Conservation (phyloP, 2,329 filamentous ascomycete genomes). For the Colletotrichum abscissum region DNA sequence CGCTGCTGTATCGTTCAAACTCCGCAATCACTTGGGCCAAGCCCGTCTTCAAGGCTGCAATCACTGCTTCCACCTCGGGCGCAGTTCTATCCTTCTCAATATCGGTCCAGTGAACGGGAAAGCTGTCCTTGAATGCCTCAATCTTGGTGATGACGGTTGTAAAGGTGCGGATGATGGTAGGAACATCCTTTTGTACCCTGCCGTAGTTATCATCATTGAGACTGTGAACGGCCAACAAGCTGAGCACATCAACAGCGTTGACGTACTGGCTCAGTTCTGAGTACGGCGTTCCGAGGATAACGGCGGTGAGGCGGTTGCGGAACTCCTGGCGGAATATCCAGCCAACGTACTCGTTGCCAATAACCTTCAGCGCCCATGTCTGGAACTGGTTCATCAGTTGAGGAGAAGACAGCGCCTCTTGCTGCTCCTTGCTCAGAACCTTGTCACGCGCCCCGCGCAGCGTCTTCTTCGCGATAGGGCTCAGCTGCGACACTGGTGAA, state of each 20-base stretch:
- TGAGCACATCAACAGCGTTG: conserved; percentile 78
- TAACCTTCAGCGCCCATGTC: conserved; percentile 56
- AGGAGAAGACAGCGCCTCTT: conserved; percentile 62
- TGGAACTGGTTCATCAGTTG: conserved; percentile 61
- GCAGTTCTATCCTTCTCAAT: conserved; percentile 65
- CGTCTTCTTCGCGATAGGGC: conserved; percentile 62
- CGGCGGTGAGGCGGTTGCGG: conserved; percentile 70
- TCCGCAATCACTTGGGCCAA: conserved; percentile 73
- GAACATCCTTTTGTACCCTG: conserved; percentile 85
- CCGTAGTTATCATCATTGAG: conserved; percentile 86
- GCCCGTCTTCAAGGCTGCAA: conserved; percentile 72
- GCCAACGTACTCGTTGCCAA: conserved; percentile 67
- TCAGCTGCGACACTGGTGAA: conserved; percentile 59
- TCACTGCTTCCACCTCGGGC: conserved; percentile 77
- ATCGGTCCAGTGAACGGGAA: conserved; percentile 84
- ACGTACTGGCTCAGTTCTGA: conserved; percentile 76
- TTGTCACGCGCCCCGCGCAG: conserved; percentile 59
- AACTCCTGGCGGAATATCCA: conserved; percentile 78
- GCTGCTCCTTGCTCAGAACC: conserved; percentile 64
- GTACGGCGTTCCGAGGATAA: conserved; percentile 80
- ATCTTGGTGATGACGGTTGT: conserved; percentile 76
- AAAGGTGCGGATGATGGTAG: conserved; percentile 78
- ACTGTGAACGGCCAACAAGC: conserved; percentile 77
- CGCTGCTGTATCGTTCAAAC: conserved; percentile 80
- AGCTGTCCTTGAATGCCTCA: conserved; percentile 70